Conservation (phyloP, 345 rosid genomes). For the Syzygium grande region DNA sequence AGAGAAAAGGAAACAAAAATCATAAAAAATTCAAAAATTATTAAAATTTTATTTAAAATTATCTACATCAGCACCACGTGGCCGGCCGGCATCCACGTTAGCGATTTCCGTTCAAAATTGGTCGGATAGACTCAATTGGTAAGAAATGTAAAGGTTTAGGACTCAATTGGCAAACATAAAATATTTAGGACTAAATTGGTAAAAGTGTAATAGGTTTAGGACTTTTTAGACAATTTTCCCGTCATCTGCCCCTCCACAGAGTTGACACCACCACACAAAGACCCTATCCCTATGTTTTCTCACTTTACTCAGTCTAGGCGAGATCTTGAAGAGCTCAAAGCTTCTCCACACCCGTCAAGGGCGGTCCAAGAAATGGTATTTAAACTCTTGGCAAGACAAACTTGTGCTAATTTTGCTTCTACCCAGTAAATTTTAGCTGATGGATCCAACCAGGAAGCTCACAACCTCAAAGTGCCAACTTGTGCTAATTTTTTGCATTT, state of each 20-base stretch:
- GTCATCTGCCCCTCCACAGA: neutral
- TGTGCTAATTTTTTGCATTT: neutral
- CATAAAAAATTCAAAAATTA: no score
- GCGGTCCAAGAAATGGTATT: neutral
- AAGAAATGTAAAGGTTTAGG: no score
- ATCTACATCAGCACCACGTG: no score
- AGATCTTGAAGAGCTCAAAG: neutral
- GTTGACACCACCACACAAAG: neutral
- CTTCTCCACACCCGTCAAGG: neutral
- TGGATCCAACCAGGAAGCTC: neutral
- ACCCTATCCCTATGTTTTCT: neutral
- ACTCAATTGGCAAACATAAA: no score
- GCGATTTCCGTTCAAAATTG: no score
- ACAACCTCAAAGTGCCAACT: neutral
- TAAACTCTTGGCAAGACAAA: neutral
- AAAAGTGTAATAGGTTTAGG: no score
- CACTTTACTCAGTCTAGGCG: neutral
- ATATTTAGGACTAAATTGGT: no score
- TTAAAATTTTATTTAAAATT: no score
- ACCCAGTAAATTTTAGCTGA: neutral
- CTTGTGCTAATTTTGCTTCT: neutral
- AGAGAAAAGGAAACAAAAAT: no score
- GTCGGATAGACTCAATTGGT: no score
- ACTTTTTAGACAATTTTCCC: no score
- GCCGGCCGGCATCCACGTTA: no score